phyloP scores from a whole-genome alignment of 768 basidiomycete species.

The Trametes cinnabarina region DNA sequence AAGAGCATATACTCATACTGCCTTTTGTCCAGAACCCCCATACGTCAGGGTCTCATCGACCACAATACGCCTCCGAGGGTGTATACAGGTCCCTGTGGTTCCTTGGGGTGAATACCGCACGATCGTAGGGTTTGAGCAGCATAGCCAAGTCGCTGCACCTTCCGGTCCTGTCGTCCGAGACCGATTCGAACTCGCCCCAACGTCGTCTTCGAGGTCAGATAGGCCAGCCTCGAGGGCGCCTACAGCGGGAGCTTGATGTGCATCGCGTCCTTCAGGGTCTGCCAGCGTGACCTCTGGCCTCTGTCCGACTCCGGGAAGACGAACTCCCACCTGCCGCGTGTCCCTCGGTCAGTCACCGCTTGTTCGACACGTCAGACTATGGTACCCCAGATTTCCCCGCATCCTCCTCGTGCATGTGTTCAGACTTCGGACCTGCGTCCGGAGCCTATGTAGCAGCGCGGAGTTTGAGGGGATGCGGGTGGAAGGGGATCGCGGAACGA shows the following conservation, averaged over 20 bases:
- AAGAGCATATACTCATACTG: neutral
- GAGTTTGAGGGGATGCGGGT: neutral
- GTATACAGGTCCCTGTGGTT: no score
- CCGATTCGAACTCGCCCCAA: neutral
- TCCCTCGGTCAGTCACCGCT: neutral
- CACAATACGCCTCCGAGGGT: no score
- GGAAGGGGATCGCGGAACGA: neutral
- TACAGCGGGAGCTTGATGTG: constrained; percentile 17
- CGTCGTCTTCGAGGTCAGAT: neutral
- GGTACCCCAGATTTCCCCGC: neutral
- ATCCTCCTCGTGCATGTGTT: no score
- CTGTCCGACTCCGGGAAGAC: constrained; percentile 26
- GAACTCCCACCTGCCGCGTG: constrained; percentile 29
- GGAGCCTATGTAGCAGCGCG: neutral
- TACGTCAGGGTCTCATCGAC: neutral
- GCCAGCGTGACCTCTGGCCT: constrained; percentile 27
- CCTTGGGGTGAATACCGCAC: no score
- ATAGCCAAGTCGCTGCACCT: neutral
- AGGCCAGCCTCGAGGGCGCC: neutral
- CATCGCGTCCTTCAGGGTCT: constrained; percentile 28
- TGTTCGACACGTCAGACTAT: no score
- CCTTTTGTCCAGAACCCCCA: neutral
- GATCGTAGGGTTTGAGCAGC: no score
- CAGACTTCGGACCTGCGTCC: neutral
- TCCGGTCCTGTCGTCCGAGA: neutral